These are phyloP conservation scores for Lachnellula arida DNA, from an alignment of 2,329 filamentous ascomycete species.

Conservation along the genomic window DNA sequence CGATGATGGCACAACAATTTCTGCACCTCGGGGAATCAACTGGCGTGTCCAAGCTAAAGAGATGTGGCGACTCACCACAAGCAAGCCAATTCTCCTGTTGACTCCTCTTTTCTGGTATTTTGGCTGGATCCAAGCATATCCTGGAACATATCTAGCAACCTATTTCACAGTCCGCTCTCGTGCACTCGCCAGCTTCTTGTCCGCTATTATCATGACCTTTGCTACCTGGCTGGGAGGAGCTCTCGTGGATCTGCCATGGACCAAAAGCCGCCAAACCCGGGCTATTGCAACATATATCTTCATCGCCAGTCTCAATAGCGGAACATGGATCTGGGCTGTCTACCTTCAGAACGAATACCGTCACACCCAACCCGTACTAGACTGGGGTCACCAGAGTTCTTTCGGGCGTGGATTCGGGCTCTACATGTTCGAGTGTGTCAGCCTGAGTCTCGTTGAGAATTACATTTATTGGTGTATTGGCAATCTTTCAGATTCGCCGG, in stretches of 20 bases:
- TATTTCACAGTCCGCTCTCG: slow-evolving; percentile 67
- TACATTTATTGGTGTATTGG: slow-evolving; percentile 45
- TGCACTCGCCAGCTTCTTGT: slow-evolving; percentile 44
- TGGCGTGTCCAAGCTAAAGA: slow-evolving; percentile 56
- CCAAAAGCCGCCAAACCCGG: slow-evolving; percentile 36
- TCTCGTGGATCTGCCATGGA: slow-evolving; percentile 37
- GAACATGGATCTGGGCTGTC: slow-evolving; percentile 45
- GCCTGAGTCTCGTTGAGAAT: slow-evolving; percentile 38
- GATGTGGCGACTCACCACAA: slow-evolving; percentile 54
- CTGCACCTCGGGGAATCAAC: slow-evolving; percentile 47
- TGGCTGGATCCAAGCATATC: slow-evolving; percentile 56
- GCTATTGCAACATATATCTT: slow-evolving; percentile 37
- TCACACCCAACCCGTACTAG: slow-evolving; percentile 38
- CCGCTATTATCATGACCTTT: slow-evolving; percentile 19
- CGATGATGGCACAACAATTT: slow-evolving; percentile 51
- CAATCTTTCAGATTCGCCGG: slow-evolving; percentile 40
- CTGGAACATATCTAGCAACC: slow-evolving; percentile 48
- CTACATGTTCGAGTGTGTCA: slow-evolving; percentile 39
- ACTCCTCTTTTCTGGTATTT: slow-evolving; percentile 65
- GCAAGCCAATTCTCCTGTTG: slow-evolving; percentile 54
- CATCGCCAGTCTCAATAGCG: slow-evolving; percentile 39
- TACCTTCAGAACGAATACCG: slow-evolving; percentile 44
- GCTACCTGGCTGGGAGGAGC: slow-evolving; percentile 35
- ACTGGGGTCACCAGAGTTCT: slow-evolving; percentile 38
- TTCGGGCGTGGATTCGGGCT: slow-evolving; percentile 41